These are phyloP conservation scores for Colletotrichum graminicola DNA, from an alignment of 2,329 filamentous ascomycete species.

Conservation along the genomic window DNA sequence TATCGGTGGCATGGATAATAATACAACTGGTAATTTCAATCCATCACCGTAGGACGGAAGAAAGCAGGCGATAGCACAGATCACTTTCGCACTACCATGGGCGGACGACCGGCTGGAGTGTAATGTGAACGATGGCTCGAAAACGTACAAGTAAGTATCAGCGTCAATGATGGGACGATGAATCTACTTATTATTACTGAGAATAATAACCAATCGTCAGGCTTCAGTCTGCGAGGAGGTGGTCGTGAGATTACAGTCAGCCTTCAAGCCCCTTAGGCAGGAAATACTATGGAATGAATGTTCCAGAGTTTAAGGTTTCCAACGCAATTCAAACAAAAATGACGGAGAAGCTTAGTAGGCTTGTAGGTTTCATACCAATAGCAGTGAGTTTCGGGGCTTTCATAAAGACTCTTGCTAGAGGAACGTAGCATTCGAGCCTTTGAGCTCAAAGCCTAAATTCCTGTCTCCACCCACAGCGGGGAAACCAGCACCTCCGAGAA, in stretches of 20 bases:
- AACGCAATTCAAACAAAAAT: conserved; percentile 18
- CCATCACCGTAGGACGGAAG: not conserved
- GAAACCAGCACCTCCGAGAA: not conserved
- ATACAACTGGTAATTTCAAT: not conserved
- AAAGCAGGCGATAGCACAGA: not conserved
- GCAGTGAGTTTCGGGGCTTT: conserved; percentile 1
- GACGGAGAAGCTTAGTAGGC: not conserved
- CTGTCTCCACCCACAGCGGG: not conserved
- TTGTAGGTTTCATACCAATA: not conserved
- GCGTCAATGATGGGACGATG: conserved; percentile 7
- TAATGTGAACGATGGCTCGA: not conserved
- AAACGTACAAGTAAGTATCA: not conserved
- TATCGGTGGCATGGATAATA: not conserved
- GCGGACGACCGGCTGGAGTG: conserved; percentile 2
- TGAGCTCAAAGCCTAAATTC: not conserved
- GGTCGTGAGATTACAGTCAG: not conserved
- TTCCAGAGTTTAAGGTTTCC: conserved; percentile 22
- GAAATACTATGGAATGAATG: conserved; percentile 30
- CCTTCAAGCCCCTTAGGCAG: not conserved
- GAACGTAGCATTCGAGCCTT: conserved; percentile 4
- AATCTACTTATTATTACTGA: not conserved
- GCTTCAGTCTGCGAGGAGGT: not conserved
- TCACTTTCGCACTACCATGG: not conserved
- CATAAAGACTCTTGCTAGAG: conserved; percentile 7
- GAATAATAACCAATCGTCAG: not conserved